Conservation (phyloP, 495 filamentous ascomycete genomes). For the Aspergillus saccharolyticus region DNA sequence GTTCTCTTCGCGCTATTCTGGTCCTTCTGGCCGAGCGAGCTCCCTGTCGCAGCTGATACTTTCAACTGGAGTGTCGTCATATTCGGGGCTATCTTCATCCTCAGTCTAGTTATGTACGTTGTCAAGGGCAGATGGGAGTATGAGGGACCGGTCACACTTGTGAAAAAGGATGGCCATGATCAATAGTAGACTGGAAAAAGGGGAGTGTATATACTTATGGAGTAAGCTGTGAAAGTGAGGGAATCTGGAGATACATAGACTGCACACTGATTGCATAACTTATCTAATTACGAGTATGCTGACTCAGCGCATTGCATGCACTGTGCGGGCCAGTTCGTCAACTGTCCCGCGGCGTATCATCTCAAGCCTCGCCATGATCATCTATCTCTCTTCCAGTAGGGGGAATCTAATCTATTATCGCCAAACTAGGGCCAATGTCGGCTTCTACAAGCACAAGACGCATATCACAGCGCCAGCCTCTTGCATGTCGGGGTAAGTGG, state of each 20-base stretch:
- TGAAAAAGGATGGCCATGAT: not conserved
- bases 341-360: too few species aligned
- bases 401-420: too few species aligned
- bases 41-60: slow-evolving; percentile 28
- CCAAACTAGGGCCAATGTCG: not conserved
- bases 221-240: not conserved
- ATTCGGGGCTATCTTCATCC: slow-evolving; percentile 32
- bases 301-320: too few species aligned
- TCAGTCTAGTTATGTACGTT: slow-evolving; percentile 33
- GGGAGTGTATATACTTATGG: not conserved
- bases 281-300: too few species aligned
- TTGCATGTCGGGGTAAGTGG: slow-evolving; percentile 28
- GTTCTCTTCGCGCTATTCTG: slow-evolving; percentile 26
- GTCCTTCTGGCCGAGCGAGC: slow-evolving; percentile 39
- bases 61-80: slow-evolving; percentile 51
- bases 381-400: too few species aligned
- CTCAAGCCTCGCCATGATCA: too few species aligned
- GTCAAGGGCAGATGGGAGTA: slow-evolving; percentile 24
- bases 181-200: not conserved
- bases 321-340: too few species aligned
- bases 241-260: too few species aligned
- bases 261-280: too few species aligned
- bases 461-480: slow-evolving; percentile 26
- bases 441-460: not conserved
- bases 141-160: slow-evolving; percentile 21